These are phyloP conservation scores for Golubevia pallescens DNA, from an alignment of 1,284 basidiomycete genomes.

Conservation along the genomic window DNA sequence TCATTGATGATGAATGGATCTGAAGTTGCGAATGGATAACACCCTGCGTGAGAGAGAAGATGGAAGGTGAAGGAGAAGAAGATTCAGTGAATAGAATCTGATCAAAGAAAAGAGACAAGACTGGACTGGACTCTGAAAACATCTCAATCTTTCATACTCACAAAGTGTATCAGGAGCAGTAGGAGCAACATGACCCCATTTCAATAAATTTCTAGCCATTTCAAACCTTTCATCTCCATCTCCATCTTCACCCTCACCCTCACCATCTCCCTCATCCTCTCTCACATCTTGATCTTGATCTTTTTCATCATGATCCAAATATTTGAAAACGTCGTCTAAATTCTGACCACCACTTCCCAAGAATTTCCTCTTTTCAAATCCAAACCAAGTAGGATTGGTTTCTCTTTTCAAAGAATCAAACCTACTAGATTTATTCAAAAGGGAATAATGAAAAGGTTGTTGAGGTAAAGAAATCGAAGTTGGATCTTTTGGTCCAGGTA, in stretches of 20 bases:
- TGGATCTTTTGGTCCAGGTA: conserved; percentile 83
- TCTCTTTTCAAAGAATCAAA: conserved; percentile 76
- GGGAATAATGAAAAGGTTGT: conserved; percentile 86
- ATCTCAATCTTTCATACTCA: conserved; percentile 41
- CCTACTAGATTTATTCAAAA: conserved; percentile 74
- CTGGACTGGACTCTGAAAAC: too few relatives aligned
- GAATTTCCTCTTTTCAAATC: conserved; percentile 69
- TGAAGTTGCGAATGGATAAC: conserved; percentile 84
- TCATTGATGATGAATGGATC: conserved; percentile 89
- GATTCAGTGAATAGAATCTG: too few relatives aligned
- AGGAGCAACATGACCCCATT: conserved; percentile 94
- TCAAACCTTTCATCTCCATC: too few relatives aligned
- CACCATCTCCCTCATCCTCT: conserved; percentile 18
- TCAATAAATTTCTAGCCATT: conserved; percentile 79
- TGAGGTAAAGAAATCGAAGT: conserved; percentile 88
- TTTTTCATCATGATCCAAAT: conserved; percentile 72
- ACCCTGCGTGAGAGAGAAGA: conserved; percentile 69
- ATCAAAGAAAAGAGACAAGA: neutral
- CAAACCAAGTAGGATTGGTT: conserved; percentile 89
- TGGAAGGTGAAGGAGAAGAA: neutral
- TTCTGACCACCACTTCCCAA: conserved; percentile 89
- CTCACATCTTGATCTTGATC: neutral
- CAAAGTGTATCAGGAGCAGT: conserved; percentile 96
- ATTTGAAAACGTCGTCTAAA: conserved; percentile 92
- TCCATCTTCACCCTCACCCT: conserved; percentile 13